Conservation (phyloP, 495 filamentous ascomycete species). For the Ascodesmis nigricans region DNA sequence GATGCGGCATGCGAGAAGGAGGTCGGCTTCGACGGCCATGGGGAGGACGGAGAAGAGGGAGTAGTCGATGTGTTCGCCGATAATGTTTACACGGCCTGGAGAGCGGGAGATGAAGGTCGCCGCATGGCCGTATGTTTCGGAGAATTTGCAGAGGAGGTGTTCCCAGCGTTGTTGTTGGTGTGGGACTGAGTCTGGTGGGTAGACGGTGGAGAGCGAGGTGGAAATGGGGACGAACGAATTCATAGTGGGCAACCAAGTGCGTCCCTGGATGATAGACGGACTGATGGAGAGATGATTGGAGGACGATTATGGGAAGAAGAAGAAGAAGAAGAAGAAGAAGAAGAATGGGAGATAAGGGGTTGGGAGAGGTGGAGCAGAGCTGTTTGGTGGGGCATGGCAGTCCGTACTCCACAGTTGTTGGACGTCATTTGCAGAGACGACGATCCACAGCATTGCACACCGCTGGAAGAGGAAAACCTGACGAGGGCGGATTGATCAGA, state of each 20-base stretch:
- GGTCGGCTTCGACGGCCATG: constrained; percentile 81
- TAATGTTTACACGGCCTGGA: constrained; percentile 90
- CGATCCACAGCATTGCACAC: no score
- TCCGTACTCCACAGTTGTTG: no score
- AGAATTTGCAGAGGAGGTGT: constrained; percentile 45
- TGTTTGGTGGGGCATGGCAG: not conserved
- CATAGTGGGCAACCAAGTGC: constrained; percentile 29
- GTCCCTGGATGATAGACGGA: not conserved
- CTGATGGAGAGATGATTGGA: not conserved
- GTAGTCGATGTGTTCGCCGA: constrained; percentile 98
- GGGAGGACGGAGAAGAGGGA: constrained; percentile 88
- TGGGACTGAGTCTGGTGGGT: constrained; percentile 37
- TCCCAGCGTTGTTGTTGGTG: constrained; percentile 47
- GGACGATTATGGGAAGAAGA: not conserved
- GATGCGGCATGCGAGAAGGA: constrained; percentile 61
- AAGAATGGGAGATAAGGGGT: not conserved
- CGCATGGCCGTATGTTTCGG: constrained; percentile 41
- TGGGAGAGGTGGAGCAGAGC: not conserved
- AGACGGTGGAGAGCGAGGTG: constrained; percentile 41
- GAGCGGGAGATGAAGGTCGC: constrained; percentile 74
- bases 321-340: not conserved
- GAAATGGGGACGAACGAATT: constrained; percentile 35
- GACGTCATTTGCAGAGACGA: no score
- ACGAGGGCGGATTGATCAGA: no score
- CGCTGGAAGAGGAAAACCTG: no score